A percentile compares a stretch with the other conserved stretches of the same genome.
These are phyloP conservation scores for Trichoderma endophyticum DNA, from an alignment of 2,329 filamentous ascomycete genomes.

Conservation along the genomic window DNA sequence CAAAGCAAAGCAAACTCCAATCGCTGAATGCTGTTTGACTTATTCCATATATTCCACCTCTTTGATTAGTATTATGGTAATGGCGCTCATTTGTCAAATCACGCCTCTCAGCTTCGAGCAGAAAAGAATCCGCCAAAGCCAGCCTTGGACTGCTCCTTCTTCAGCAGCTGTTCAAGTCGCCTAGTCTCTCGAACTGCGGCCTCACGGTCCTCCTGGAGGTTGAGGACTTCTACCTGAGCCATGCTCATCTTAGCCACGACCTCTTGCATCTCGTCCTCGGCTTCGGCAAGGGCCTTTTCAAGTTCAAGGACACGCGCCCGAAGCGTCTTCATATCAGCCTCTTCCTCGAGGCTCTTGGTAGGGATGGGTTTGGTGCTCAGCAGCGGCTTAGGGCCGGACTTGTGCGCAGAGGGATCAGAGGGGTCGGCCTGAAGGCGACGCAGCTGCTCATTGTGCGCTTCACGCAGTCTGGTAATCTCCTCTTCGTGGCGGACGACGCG, in stretches of 20 bases:
- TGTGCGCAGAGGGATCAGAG: slow-evolving; percentile 31
- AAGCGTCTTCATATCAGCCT: slow-evolving; percentile 70
- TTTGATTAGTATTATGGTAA: not conserved
- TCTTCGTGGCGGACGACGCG: slow-evolving; percentile 81
- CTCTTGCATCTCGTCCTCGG: slow-evolving; percentile 76
- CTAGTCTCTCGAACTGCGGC: slow-evolving; percentile 70
- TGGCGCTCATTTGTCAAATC: not conserved
- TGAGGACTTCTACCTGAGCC: slow-evolving; percentile 79
- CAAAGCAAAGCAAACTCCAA: slow-evolving; percentile 32
- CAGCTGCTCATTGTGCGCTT: slow-evolving; percentile 73
- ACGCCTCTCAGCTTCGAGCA: not conserved
- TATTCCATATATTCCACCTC: slow-evolving; percentile 1
- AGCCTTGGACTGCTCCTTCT: slow-evolving; percentile 58
- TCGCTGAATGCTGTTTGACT: slow-evolving; percentile 37
- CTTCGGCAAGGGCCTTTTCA: slow-evolving; percentile 62
- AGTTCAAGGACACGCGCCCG: slow-evolving; percentile 79
- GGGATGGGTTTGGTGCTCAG: slow-evolving; percentile 45
- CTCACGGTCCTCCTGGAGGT: slow-evolving; percentile 72
- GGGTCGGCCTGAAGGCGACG: slow-evolving; percentile 66
- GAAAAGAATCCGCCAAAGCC: slow-evolving; percentile 15
- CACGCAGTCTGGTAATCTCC: slow-evolving; percentile 71
- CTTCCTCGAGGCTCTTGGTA: slow-evolving; percentile 67
- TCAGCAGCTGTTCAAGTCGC: slow-evolving; percentile 64
- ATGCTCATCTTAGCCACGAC: slow-evolving; percentile 77
- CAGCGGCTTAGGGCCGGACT: slow-evolving; percentile 26